These are phyloP conservation scores for Trichosporon coremiiforme DNA, from an alignment of 1,284 basidiomycete species.

Conservation along the genomic window DNA sequence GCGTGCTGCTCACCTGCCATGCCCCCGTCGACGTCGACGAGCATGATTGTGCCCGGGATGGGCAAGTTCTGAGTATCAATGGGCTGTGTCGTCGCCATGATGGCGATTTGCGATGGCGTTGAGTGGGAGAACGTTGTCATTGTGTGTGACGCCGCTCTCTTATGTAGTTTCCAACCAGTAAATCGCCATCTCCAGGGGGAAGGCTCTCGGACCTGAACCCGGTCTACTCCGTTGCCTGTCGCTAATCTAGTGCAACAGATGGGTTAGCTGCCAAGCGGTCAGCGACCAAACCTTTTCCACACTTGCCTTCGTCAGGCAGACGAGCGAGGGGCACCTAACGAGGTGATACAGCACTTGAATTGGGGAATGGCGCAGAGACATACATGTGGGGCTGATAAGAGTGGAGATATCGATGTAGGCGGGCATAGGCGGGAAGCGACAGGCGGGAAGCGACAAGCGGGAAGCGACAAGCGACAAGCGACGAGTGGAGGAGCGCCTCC, in stretches of 20 bases:
- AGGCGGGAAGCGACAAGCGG: no score
- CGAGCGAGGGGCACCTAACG: not conserved
- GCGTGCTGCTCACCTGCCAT: slow-evolving; percentile 15
- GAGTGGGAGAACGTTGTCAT: not conserved
- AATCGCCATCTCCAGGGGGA: slow-evolving; percentile 5
- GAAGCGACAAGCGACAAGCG: no score
- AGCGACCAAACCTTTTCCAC: not conserved
- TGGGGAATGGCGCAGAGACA: not conserved
- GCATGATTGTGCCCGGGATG: slow-evolving; percentile 35
- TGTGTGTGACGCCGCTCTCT: not conserved
- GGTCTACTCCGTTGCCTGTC: slow-evolving; percentile 1
- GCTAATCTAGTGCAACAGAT: not conserved
- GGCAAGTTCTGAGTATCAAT: slow-evolving; percentile 22
- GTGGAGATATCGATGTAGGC: not conserved
- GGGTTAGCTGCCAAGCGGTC: not conserved
- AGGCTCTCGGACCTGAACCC: not conserved
- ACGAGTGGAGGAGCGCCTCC: not conserved
- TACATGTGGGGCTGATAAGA: not conserved
- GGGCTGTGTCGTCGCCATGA: not conserved
- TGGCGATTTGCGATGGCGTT: not conserved
- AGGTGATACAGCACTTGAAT: not conserved
- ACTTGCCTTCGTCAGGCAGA: not conserved
- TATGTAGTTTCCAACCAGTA: not conserved
- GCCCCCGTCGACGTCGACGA: slow-evolving; percentile 28
- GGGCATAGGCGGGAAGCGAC: not conserved